Percentiles rank a stretch among this genome's conserved stretches.
Conservation (phyloP, 768 basidiomycete species). For the Kwoniella bestiolae region DNA sequence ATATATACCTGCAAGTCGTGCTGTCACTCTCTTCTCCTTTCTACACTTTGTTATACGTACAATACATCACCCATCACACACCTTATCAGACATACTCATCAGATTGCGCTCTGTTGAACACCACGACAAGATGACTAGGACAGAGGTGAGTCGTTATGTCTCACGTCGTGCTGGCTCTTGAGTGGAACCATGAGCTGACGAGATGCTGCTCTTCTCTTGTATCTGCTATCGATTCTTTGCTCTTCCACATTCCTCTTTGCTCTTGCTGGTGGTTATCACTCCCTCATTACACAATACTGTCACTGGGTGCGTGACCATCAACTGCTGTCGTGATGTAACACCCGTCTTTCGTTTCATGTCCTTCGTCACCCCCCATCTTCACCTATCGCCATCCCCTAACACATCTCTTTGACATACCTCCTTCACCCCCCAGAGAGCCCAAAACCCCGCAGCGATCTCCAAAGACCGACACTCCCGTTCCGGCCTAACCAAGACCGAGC, state of each 20-base stretch:
- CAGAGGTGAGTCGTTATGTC: constrained; percentile 32
- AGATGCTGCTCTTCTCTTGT: constrained; percentile 4
- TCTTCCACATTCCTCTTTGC: neutral
- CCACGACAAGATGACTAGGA: constrained; percentile 33
- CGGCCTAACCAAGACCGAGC: constrained; percentile 68
- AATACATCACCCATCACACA: neutral
- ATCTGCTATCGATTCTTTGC: neutral
- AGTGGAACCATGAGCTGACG: neutral
- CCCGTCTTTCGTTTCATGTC: neutral
- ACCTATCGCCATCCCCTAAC: no score
- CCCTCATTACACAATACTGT: neutral
- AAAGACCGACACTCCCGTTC: constrained; percentile 51
- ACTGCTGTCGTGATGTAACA: no score
- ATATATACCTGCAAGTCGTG: neutral
- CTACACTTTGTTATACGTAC: neutral
- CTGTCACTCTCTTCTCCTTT: neutral
- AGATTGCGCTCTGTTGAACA: neutral
- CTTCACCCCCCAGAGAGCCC: constrained; percentile 44
- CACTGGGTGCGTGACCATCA: no score
- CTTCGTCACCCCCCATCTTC: neutral
- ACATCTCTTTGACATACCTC: no score
- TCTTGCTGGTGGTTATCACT: neutral
- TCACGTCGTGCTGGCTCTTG: neutral
- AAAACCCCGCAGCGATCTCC: constrained; percentile 47
- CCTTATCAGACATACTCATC: neutral